A percentile compares a stretch with the other conserved stretches of the same genome.
These are phyloP conservation scores for Epichloe coenophiala DNA, from an alignment of 2,329 filamentous ascomycete genomes.

Conservation along the genomic window DNA sequence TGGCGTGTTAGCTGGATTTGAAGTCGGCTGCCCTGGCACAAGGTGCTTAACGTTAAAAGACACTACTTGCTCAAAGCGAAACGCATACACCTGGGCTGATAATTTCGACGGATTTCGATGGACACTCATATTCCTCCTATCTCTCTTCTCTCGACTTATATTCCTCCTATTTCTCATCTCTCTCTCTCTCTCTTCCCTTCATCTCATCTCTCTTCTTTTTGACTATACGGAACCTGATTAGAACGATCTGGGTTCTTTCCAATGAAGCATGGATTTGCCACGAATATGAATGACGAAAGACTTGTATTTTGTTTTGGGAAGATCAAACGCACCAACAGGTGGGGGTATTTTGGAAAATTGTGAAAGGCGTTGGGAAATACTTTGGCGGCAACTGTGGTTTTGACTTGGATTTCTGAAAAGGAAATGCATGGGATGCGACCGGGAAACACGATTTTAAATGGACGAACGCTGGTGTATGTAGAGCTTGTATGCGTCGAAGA, in stretches of 20 bases:
- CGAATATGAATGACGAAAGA: constrained; percentile 2
- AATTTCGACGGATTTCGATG: neutral
- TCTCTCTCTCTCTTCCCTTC: neutral
- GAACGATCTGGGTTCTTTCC: neutral
- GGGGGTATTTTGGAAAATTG: neutral
- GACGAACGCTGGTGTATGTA: neutral
- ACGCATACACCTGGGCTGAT: too few relatives aligned
- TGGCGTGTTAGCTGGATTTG: too few relatives aligned
- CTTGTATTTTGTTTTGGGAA: neutral
- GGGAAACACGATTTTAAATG: neutral
- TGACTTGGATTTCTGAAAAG: neutral
- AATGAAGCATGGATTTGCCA: neutral
- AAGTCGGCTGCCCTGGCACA: too few relatives aligned
- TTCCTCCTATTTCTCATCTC: too few relatives aligned
- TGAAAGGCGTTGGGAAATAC: constrained; percentile 1
- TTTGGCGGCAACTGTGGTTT: neutral
- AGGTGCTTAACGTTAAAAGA: too few relatives aligned
- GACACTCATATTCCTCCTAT: too few relatives aligned
- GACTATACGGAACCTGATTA: neutral
- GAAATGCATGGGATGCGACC: neutral
- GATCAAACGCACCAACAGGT: neutral
- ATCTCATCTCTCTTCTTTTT: neutral
- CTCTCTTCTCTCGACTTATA: neutral
- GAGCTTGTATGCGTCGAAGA: neutral
- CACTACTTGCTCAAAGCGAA: too few relatives aligned